Evolutionary conservation across 495 filamentous ascomycete species (phyloP), one percentile per base, ranked within the genome.

Genomic region (Staphylotrichum longicolle): DNA sequence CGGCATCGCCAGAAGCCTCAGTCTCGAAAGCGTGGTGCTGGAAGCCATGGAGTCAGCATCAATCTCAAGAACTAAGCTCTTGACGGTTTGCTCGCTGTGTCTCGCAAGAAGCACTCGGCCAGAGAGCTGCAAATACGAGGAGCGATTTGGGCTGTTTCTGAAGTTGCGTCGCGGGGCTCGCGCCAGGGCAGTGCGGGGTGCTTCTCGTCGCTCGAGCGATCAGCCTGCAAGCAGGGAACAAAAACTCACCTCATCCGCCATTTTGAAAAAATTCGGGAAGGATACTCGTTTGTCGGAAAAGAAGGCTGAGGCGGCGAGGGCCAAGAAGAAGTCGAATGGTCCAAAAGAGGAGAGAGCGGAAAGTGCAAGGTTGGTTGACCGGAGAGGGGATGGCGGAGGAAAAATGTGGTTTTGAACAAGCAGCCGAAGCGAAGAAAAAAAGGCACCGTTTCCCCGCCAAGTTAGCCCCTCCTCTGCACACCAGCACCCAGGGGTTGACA

Each of bases 1-100:
- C 94, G 71, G 95, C 90, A 81, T 95, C 91, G 81, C 87, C 65
- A 12, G 15, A 41, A 34, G 41, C 54, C 0, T 63, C 89, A 77
- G 84, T 84, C 68, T 95, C 91, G 82, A 98, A 97, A 75, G 86
- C 90, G 76, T 90, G 83, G 71, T 97, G 88, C 83, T 96, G 90
- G 57, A 37, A 34, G 35, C 57, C 54, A 46, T 49, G 61, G 30
- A 49, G 56, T 63, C 45, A 64, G 68, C 40, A 51, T 27, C 46
- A 20, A 7, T 9, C 5, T 27, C 30, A 8, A n/a, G 14, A 37
- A 51, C 15, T 35, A 20, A 32, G 14, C 9, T 32, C 14, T 8
- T n/a, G 39, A 44, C 8, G 12, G 2, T 15, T 27, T 27, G 46
- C 12, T 15, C 5, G 7, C 12, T 4, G 40, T 27, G 4, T 1